phyloP scores from a whole-genome alignment of 129 eudicot genomes.

The Sambucus nigra region DNA sequence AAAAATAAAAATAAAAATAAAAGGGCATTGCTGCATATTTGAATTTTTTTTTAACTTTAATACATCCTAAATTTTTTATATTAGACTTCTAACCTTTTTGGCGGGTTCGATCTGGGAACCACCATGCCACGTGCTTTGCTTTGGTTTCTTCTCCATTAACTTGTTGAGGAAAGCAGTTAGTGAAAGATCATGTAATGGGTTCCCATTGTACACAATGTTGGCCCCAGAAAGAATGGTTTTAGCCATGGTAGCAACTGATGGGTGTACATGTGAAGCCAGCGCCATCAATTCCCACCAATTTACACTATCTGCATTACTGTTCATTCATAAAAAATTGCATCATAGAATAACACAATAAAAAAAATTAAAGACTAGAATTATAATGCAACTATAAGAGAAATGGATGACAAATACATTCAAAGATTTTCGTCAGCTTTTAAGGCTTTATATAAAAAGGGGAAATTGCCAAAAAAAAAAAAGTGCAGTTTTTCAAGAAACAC shows the following conservation, averaged over 20 bases:
- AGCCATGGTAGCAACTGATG: slow-evolving; percentile 96
- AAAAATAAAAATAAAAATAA: no score
- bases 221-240: slow-evolving; percentile 90
- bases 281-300: slow-evolving; percentile 97
- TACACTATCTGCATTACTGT: slow-evolving; percentile 84
- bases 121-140: slow-evolving; percentile 89
- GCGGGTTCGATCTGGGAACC: slow-evolving; percentile 92
- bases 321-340: slow-evolving; percentile 1
- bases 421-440: no score
- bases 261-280: slow-evolving; percentile 79
- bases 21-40: no score
- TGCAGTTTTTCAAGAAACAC: no score
- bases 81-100: slow-evolving; percentile 86
- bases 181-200: slow-evolving; percentile 79
- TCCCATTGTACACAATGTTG: slow-evolving; percentile 82
- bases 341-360: not conserved
- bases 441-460: no score
- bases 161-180: slow-evolving; percentile 81
- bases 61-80: no score
- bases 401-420: no score
- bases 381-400: not conserved
- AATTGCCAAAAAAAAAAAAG: no score
- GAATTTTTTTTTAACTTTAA: no score
- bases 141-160: slow-evolving; percentile 97
- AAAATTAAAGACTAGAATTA: no score